Conservation (phyloP, 176 grass and related monocot species). For the Avena insularis region DNA sequence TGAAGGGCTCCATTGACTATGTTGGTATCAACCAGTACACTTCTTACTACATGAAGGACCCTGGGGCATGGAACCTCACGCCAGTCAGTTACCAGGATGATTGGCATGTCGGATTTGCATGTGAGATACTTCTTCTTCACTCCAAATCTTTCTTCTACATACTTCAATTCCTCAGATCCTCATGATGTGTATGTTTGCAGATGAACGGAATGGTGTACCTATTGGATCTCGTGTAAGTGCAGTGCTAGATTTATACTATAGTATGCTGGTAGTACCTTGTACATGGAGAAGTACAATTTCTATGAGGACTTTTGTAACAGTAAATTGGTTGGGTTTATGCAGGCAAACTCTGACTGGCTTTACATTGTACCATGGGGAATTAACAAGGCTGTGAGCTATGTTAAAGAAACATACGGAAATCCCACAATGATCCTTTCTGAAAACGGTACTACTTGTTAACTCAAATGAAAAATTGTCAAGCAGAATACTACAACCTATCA, state of each 20-base stretch:
- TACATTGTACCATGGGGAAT: conserved; percentile 97
- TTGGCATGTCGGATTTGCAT: conserved; percentile 70
- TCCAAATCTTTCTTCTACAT: background rate
- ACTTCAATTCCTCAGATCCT: background rate
- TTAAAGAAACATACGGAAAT: conserved; percentile 79
- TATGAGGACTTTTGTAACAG: background rate
- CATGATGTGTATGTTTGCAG: conserved; percentile 45
- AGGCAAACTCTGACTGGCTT: conserved; percentile 90
- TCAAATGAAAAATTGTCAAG: background rate
- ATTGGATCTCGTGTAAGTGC: conserved; percentile 66
- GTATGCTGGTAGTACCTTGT: background rate
- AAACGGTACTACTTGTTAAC: conserved; percentile 62
- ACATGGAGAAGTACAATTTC: background rate
- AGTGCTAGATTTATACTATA: background rate
- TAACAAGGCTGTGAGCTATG: conserved; percentile 87
- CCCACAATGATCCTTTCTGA: conserved; percentile 79
- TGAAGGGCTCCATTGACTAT: conserved; percentile 86
- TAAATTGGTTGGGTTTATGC: conserved; percentile 12
- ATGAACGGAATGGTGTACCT: conserved; percentile 58
- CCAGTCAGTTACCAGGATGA: conserved; percentile 73
- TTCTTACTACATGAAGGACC: conserved; percentile 73
- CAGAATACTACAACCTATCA: background rate
- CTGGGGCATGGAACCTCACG: conserved; percentile 46
- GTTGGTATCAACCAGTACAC: conserved; percentile 95
- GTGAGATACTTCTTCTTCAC: conserved; percentile 44